Conservation (phyloP, 2,329 filamentous ascomycete genomes). For the Teratosphaeria destructans region DNA sequence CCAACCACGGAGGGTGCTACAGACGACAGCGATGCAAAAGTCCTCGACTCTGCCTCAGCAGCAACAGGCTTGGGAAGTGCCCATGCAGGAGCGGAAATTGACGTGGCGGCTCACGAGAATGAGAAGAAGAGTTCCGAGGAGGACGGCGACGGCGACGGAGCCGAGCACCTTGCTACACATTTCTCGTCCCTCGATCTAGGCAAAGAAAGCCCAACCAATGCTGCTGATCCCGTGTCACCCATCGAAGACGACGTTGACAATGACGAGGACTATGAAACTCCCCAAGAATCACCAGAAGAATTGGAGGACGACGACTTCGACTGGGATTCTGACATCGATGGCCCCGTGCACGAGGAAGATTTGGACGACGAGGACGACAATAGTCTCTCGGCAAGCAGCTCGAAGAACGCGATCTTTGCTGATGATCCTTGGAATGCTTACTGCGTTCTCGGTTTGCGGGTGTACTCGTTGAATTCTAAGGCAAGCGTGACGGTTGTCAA, state of each 20-base stretch:
- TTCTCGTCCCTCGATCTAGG: background rate
- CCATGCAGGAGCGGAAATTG: background rate
- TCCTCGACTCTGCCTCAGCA: background rate
- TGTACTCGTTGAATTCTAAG: constrained; percentile 43
- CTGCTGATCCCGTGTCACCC: background rate
- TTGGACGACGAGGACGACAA: constrained; percentile 3
- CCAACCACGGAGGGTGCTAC: background rate
- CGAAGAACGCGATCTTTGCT: constrained; percentile 33
- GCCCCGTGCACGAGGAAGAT: constrained; percentile 8
- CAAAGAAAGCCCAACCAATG: background rate
- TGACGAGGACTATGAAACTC: constrained; percentile 11
- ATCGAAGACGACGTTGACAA: background rate
- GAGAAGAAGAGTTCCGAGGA: background rate
- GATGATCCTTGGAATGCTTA: constrained; percentile 51
- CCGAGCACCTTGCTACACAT: background rate
- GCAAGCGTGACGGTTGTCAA: constrained; percentile 45
- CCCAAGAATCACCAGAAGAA: constrained; percentile 13
- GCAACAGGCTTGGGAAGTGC: background rate
- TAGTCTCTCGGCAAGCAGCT: background rate
- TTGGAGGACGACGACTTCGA: constrained; percentile 23
- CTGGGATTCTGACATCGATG: constrained; percentile 24
- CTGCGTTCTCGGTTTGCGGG: constrained; percentile 48
- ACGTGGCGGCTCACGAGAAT: background rate
- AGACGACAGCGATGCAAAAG: background rate
- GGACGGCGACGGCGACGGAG: background rate